Conservation (phyloP, 805 yeast species). For the Hanseniaspora guilliermondii region DNA sequence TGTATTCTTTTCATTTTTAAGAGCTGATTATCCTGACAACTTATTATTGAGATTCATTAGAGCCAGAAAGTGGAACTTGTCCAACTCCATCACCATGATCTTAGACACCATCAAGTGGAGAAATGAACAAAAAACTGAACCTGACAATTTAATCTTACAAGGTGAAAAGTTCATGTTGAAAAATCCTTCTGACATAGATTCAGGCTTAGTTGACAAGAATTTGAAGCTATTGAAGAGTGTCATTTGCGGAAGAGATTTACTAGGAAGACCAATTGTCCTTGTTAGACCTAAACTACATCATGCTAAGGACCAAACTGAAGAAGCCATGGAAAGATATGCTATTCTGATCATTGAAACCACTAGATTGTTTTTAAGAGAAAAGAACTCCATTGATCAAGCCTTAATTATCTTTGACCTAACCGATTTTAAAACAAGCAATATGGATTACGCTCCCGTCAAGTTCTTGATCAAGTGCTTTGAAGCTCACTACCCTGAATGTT, state of each 20-base stretch:
- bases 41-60: conserved; percentile 61
- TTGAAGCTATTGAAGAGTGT: conserved; percentile 54
- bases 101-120: conserved; percentile 72
- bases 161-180: conserved; percentile 60
- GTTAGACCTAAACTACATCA: conserved; percentile 71
- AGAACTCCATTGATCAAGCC: conserved; percentile 51
- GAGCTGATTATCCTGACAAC: conserved; percentile 76
- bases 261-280: conserved; percentile 66
- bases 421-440: conserved; percentile 77
- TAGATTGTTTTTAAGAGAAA: conserved; percentile 61
- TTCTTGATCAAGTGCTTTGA: conserved; percentile 82
- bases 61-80: conserved; percentile 77
- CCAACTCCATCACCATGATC: conserved; percentile 57
- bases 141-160: conserved; percentile 47
- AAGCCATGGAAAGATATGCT: conserved; percentile 65
- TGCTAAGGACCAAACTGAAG: conserved; percentile 52
- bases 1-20: conserved; percentile 47
- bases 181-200: conserved; percentile 25
- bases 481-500: conserved; percentile 90
- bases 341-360: conserved; percentile 67
- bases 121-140: conserved; percentile 36
- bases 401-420: conserved; percentile 76
- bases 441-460: conserved; percentile 87
- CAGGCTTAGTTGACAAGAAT: conserved; percentile 31
- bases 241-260: conserved; percentile 60